Evolutionary conservation across 2,329 filamentous ascomycete species (phyloP), one percentile per base, ranked within the genome.

Genomic region (Colletotrichum limetticola): DNA sequence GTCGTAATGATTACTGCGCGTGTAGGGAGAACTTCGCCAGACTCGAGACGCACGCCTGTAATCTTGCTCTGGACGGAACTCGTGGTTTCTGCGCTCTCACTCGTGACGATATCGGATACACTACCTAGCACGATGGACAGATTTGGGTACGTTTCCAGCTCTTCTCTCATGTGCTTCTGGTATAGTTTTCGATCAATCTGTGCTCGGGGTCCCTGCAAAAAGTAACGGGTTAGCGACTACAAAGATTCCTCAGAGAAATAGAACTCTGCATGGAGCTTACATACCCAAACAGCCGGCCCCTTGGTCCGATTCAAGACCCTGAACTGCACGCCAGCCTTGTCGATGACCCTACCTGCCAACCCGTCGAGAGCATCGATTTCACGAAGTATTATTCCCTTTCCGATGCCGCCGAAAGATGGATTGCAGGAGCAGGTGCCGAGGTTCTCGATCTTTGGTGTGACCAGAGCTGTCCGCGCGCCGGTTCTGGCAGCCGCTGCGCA

Each of bases 371-470:
- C 97, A 85, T 99, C 97, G 37, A 99, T 92, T 83, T 99, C 97
- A 55, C 96, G 92, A 63, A 99, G 86, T 86, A 99, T 98, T 11
- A 94, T 98, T 19, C 97, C 97, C 82, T 99, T 99, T 57, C 97
- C 97, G 77, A 99, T 98, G n/a, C 97, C 97, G 52, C 97, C 97
- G 80, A 99, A 97, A 75, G 95, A 97, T 1, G 96, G 96, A 81
- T 98, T 98, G 85, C 96, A 98, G 46, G 95, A 98, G 85, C 96
- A 98, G 35, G 97, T 94, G 68, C 96, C 96, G 24, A 98, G 91
- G 78, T 98, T 98, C 72, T 95, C 92, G 71, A 94, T 83, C 73
- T 93, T 95, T 2, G 96, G 97, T 1, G 97, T 99, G 61, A 99
- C 88, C 76, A 99, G 89, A 1, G 93, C 96, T 55, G 97, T 98